Evolutionary conservation across 2,329 filamentous ascomycete species (phyloP).

Genomic region (Ascochyta viciae-villosae): DNA sequence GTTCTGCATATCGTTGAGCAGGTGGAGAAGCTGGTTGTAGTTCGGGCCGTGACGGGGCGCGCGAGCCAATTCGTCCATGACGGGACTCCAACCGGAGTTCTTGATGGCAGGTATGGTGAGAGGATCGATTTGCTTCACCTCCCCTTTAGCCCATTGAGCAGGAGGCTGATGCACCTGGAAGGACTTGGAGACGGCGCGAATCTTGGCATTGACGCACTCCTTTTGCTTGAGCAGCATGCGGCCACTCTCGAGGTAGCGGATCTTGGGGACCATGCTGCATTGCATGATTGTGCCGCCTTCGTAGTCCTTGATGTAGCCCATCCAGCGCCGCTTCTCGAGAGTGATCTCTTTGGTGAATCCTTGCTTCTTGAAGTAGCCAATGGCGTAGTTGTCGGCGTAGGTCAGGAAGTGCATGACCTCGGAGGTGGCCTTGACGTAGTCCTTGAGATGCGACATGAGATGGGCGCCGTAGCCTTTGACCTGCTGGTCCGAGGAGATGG

Average conservation of each 20-base stretch:
- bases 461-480: slow-evolving; percentile 98
- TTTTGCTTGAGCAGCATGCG: slow-evolving; percentile 98
- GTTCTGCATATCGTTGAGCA: slow-evolving; percentile 95
- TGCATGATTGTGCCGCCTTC: slow-evolving; percentile 99
- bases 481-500: slow-evolving; percentile 96
- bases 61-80: slow-evolving; percentile 96
- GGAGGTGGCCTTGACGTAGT: slow-evolving; percentile 96
- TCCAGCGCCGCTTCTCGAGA: slow-evolving; percentile 87
- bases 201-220: slow-evolving; percentile 93
- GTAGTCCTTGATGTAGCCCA: slow-evolving; percentile 99
- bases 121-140: slow-evolving; percentile 75
- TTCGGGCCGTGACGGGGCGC: slow-evolving; percentile 96
- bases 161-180: slow-evolving; percentile 88
- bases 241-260: slow-evolving; percentile 90
- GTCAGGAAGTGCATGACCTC: slow-evolving; percentile 99
- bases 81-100: slow-evolving; percentile 90
- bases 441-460: slow-evolving; percentile 96
- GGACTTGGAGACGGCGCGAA: slow-evolving; percentile 85
- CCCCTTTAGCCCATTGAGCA: slow-evolving; percentile 79
- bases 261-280: slow-evolving; percentile 93
- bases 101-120: slow-evolving; percentile 86
- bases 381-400: slow-evolving; percentile 98
- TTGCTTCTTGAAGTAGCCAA: slow-evolving; percentile 99
- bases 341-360: slow-evolving; percentile 99
- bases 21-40: slow-evolving; percentile 89